These are phyloP conservation scores for Brassica nigra DNA, from an alignment of 345 rosid species.

Conservation along the genomic window DNA sequence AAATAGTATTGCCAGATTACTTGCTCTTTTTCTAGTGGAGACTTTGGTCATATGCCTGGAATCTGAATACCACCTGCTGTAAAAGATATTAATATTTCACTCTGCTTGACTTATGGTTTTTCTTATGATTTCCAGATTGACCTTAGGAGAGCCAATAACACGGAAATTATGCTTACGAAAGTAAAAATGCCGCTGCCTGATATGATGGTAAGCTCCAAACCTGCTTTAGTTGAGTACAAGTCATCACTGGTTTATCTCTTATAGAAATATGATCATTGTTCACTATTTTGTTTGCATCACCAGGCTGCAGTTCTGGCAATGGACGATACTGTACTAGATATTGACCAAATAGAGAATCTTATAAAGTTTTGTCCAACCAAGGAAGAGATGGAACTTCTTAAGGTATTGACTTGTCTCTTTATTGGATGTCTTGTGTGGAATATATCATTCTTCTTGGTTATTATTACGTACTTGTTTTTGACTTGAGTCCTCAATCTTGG, in stretches of 20 bases:
- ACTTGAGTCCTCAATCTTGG: constrained; percentile 18
- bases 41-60: constrained; percentile 3
- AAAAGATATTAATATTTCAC: constrained; percentile 12
- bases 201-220: constrained; percentile 86
- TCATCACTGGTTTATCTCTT: neutral
- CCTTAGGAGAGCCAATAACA: constrained; percentile 96
- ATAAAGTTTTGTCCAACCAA: constrained; percentile 97
- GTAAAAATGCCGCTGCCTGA: constrained; percentile 98
- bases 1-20: constrained; percentile 2
- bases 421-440: constrained; percentile 8
- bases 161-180: constrained; percentile 99
- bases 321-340: constrained; percentile 91
- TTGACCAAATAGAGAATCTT: constrained; percentile 97
- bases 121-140: constrained; percentile 65
- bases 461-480: constrained; percentile 17
- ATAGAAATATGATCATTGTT: constrained; percentile 13
- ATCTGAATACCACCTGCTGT: neutral
- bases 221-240: constrained; percentile 1
- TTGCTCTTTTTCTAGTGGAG: constrained; percentile 22
- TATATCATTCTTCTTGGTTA: constrained; percentile 16
- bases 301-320: constrained; percentile 96
- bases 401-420: constrained; percentile 50
- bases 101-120: neutral
- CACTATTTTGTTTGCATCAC: constrained; percentile 24
- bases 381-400: constrained; percentile 98